These are phyloP conservation scores for Dothistroma septosporum DNA, from an alignment of 2,329 filamentous ascomycete species.

Conservation along the genomic window DNA sequence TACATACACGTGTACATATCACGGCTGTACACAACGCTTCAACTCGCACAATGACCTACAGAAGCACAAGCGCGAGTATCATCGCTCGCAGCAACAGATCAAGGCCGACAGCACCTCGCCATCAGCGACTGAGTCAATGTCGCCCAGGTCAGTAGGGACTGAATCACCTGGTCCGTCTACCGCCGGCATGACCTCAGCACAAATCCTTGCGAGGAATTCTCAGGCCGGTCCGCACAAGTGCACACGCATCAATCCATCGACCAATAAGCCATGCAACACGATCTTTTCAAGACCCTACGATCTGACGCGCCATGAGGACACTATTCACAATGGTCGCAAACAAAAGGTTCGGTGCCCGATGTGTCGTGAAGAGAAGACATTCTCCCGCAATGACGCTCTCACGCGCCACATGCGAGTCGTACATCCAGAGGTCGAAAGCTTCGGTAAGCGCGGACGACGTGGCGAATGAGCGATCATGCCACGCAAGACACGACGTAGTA, in stretches of 20 bases:
- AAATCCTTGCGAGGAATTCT: slow-evolving; percentile 64
- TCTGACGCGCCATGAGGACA: slow-evolving; percentile 92
- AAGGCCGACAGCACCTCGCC: slow-evolving; percentile 33
- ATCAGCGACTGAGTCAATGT: slow-evolving; percentile 36
- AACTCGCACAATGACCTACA: slow-evolving; percentile 82
- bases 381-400: slow-evolving; percentile 89
- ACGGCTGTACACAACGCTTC: slow-evolving; percentile 83
- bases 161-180: slow-evolving; percentile 30
- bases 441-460: slow-evolving; percentile 57
- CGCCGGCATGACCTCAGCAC: slow-evolving; percentile 50
- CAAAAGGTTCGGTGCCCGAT: slow-evolving; percentile 89
- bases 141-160: slow-evolving; percentile 26
- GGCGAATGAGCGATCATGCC: slow-evolving; percentile 22
- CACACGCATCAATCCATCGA: slow-evolving; percentile 88
- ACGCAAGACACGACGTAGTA: neutral
- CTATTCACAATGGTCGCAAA: slow-evolving; percentile 92
- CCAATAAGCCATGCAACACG: slow-evolving; percentile 89
- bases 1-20: slow-evolving; percentile 94
- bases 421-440: slow-evolving; percentile 80
- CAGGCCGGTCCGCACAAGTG: slow-evolving; percentile 93
- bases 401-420: slow-evolving; percentile 93
- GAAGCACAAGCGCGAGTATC: slow-evolving; percentile 92
- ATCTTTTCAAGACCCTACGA: slow-evolving; percentile 95
- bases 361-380: slow-evolving; percentile 95
- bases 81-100: slow-evolving; percentile 62